Percentiles rank a stretch among this genome's conserved stretches.
Conservation (phyloP, 352 stramenopile genomes). For the Globisporangium solare region DNA sequence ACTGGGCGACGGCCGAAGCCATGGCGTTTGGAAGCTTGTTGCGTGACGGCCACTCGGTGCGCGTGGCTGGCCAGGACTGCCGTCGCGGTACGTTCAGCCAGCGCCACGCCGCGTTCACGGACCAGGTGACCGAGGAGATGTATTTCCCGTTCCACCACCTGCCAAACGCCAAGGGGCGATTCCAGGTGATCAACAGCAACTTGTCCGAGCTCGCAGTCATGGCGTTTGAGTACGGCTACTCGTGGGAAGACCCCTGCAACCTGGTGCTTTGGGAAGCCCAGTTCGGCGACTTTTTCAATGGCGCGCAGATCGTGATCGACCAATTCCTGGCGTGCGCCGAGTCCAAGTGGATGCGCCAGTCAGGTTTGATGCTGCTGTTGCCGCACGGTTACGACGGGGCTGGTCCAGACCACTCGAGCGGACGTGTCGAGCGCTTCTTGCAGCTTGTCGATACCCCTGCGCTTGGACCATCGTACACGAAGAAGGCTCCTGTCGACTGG, state of each 20-base stretch:
- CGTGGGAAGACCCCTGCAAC: slow-evolving; percentile 72
- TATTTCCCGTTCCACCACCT: slow-evolving; percentile 80
- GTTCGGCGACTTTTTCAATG: slow-evolving; percentile 90
- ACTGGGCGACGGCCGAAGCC: slow-evolving; percentile 86
- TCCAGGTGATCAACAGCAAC: slow-evolving; percentile 78
- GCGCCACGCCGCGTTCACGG: slow-evolving; percentile 81
- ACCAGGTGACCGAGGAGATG: slow-evolving; percentile 69
- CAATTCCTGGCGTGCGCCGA: slow-evolving; percentile 84
- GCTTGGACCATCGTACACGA: slow-evolving; percentile 23
- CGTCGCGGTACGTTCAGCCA: slow-evolving; percentile 88
- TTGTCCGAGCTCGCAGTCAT: slow-evolving; percentile 86
- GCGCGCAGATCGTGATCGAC: slow-evolving; percentile 87
- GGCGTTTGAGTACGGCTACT: slow-evolving; percentile 89
- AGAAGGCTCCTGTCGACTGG: slow-evolving; percentile 41
- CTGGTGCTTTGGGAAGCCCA: slow-evolving; percentile 90
- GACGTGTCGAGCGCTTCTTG: slow-evolving; percentile 82
- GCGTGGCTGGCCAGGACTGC: slow-evolving; percentile 84
- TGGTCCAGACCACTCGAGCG: slow-evolving; percentile 85
- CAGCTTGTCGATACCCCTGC: slow-evolving; percentile 78
- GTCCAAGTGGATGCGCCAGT: slow-evolving; percentile 89
- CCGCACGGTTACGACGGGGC: slow-evolving; percentile 87
- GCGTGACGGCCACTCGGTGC: slow-evolving; percentile 76
- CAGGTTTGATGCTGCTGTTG: slow-evolving; percentile 75
- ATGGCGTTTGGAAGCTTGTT: slow-evolving; percentile 87
- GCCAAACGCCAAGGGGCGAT: slow-evolving; percentile 29